These are phyloP conservation scores for Taphrina confusa DNA, from an alignment of 1,139 yeast genomes.

Conservation along the genomic window DNA sequence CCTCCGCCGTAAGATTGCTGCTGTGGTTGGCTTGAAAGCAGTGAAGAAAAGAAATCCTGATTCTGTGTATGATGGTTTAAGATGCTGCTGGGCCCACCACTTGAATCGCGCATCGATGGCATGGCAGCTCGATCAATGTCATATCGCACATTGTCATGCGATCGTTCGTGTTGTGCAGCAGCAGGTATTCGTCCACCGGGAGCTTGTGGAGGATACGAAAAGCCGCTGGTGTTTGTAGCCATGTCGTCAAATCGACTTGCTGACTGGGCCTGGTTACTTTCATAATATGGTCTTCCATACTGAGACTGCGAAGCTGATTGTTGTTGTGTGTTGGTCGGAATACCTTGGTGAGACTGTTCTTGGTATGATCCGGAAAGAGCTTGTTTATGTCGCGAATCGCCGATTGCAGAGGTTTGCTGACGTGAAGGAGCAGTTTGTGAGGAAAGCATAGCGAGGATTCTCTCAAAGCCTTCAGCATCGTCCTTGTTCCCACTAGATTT, in stretches of 20 bases:
- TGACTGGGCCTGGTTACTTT: not conserved
- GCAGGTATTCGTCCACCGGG: not conserved
- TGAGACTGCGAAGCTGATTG: not conserved
- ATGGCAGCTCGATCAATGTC: not conserved
- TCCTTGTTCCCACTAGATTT: conserved; percentile 18
- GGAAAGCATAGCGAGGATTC: conserved; percentile 33
- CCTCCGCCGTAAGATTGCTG: not conserved
- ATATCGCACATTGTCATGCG: not conserved
- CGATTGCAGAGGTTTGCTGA: not conserved
- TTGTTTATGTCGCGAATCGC: not conserved
- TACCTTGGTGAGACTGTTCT: not conserved
- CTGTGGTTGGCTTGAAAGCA: conserved; percentile 6
- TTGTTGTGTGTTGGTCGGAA: too few species aligned
- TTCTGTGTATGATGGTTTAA: conserved; percentile 28
- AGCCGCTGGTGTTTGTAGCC: not conserved
- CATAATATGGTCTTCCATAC: not conserved
- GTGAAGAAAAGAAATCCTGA: conserved; percentile 29
- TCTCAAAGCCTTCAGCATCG: conserved; percentile 30
- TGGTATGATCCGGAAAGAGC: not conserved
- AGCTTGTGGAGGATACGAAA: not conserved
- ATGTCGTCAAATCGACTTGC: not conserved
- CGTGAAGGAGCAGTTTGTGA: conserved; percentile 6
- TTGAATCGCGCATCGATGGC: conserved; percentile 21
- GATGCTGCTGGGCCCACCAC: conserved; percentile 1
- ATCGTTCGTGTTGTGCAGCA: not conserved